Base-by-base conservation (phyloP, 129 eudicot species). In the Artemisia argyi region DNA sequence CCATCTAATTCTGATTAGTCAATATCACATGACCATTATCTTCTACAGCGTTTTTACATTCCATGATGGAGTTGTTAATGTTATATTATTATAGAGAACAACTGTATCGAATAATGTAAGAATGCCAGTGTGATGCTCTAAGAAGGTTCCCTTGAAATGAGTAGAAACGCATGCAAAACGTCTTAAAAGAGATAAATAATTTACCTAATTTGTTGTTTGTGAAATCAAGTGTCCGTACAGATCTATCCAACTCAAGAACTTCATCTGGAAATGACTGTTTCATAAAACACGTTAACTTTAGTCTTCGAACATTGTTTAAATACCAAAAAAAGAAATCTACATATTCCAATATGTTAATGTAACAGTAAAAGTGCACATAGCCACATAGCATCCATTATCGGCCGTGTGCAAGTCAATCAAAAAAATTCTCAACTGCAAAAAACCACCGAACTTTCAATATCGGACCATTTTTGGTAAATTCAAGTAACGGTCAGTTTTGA, bases 261-360 rank as follows among this genome's bases (percentile, higher is more conserved):
- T 87, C 94, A 82, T 83, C 96, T 4, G 96, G 96, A 78, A 90
- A 87, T 48, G 91, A 66, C 96, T 90, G 94, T 47, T 76, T 59
- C 76, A 75, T 56, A 28, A 62, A 53, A 32, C 17, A 64, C n/a
- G 53, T 9, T 11, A 20, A 11, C 20, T 20, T 69, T 44, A 62
- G 75, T 17, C 52, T 12, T 67, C 11, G 51, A 73, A 26, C 69
- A 32, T 53, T 11, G 39, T 11, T n/a, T 60, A 16, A 7, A 39
- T n/a, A 35, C 24, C 24, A 2, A 32, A 3, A 3, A 64, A 64
- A 16, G 1, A 39, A 1, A 20, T 20, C 3, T n/a, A 16, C 2
- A 11, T 4, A 52, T 52, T 52, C 57, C n/a, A 1, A 1, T 52
- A 52, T 52, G 57, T 5, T 52, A 51, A 51, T 49, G 65, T 22